phyloP scores from a whole-genome alignment of 73 alveolate genomes.

The Tetrahymena thermophila region DNA sequence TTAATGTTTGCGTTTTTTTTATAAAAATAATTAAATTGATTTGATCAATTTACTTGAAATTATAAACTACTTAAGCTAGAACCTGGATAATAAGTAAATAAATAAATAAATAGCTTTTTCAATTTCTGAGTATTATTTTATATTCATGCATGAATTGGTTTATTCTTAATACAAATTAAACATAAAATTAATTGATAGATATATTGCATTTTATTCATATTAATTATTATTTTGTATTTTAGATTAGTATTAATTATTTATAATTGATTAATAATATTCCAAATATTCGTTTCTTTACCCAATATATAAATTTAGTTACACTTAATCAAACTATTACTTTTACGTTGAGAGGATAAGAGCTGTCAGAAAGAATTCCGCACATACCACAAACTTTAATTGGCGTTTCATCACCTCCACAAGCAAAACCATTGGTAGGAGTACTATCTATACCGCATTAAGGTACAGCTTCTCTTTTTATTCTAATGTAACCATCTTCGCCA shows the following conservation, averaged over 20 bases:
- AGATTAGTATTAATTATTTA: too few species aligned
- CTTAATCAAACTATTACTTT: not conserved
- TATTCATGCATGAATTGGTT: too few species aligned
- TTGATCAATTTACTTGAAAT: not conserved
- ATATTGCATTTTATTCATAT: too few species aligned
- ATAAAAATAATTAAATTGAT: too few species aligned
- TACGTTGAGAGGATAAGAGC: not conserved
- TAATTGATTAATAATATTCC: too few species aligned
- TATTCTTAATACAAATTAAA: too few species aligned
- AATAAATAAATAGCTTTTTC: too few species aligned
- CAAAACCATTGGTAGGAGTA: not conserved
- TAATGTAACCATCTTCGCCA: conserved; percentile 69
- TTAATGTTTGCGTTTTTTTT: not conserved
- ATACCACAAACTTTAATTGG: conserved; percentile 4
- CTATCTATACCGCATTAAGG: not conserved
- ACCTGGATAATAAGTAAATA: not conserved
- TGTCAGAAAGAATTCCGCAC: conserved; percentile 2
- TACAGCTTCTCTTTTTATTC: conserved; percentile 44
- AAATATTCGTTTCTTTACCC: too few species aligned
- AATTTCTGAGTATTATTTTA: too few species aligned
- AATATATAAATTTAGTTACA: too few species aligned
- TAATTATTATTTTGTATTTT: too few species aligned
- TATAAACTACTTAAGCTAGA: not conserved
- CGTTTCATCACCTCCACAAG: not conserved
- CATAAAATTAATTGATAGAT: too few species aligned